Conservation (phyloP, 495 filamentous ascomycete species). For the Annulohypoxylon bovei region DNA sequence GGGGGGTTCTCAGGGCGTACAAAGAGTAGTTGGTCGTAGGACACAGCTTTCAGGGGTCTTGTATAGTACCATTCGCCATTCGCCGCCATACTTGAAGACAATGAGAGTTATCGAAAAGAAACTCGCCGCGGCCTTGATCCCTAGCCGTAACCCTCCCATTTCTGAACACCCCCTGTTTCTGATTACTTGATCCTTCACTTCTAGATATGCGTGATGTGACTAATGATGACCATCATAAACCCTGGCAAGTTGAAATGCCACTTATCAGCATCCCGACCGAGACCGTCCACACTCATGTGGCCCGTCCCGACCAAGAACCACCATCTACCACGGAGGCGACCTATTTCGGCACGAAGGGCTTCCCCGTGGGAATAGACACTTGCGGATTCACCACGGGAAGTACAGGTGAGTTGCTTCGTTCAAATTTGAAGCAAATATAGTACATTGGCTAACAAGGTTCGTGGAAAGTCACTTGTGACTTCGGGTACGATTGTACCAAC, state of each 20-base stretch:
- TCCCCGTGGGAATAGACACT: constrained; percentile 37
- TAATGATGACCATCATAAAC: constrained; percentile 13
- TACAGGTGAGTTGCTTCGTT: constrained; percentile 33
- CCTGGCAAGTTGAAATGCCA: constrained; percentile 36
- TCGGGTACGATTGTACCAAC: constrained; percentile 40
- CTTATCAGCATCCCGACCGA: constrained; percentile 33
- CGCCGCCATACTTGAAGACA: constrained; percentile 31
- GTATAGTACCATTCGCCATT: constrained; percentile 3
- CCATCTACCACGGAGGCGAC: constrained; percentile 25
- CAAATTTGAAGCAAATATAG: neutral
- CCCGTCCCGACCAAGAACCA: constrained; percentile 8
- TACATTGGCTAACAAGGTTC: neutral
- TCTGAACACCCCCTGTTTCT: neutral
- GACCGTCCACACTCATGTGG: constrained; percentile 10
- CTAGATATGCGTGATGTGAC: constrained; percentile 38
- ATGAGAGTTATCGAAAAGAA: constrained; percentile 32
- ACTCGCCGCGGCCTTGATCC: neutral
- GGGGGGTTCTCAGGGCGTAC: constrained; percentile 9
- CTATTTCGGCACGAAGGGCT: constrained; percentile 21
- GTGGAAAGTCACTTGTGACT: constrained; percentile 37
- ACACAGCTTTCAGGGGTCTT: constrained; percentile 1
- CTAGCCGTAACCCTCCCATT: neutral
- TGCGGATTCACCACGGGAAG: constrained; percentile 40
- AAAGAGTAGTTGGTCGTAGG: constrained; percentile 25
- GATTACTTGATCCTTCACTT: constrained; percentile 2